phyloP scores from a whole-genome alignment of 352 stramenopile species.

The Pythium aristosporum region DNA sequence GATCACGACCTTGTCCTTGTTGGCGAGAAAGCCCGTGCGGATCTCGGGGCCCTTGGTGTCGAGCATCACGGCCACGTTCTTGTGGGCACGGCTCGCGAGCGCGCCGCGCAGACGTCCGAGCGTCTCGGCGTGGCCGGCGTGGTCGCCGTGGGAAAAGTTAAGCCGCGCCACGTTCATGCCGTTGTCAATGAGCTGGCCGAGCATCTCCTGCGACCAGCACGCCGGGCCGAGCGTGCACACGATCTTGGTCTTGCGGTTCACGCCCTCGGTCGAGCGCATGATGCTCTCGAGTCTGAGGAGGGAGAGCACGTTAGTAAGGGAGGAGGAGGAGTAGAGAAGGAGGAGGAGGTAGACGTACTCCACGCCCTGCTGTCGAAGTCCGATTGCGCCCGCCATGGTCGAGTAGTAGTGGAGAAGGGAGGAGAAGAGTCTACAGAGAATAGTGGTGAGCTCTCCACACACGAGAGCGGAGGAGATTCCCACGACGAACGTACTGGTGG shows the following conservation, averaged over 20 bases:
- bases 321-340: background rate
- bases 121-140: slow-evolving; percentile 78
- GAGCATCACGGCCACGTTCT: slow-evolving; percentile 92
- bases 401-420: background rate
- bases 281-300: slow-evolving; percentile 49
- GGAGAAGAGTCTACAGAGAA: slow-evolving; percentile 7
- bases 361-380: slow-evolving; percentile 43
- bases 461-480: background rate
- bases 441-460: background rate
- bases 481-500: background rate
- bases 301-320: background rate
- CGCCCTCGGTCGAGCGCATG: slow-evolving; percentile 44
- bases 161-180: slow-evolving; percentile 98
- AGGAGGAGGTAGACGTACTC: slow-evolving; percentile 31
- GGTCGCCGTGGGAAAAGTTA: slow-evolving; percentile 99
- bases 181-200: slow-evolving; percentile 87
- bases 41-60: slow-evolving; percentile 98
- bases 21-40: slow-evolving; percentile 86
- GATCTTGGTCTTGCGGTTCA: slow-evolving; percentile 89
- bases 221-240: slow-evolving; percentile 89
- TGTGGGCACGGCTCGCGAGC: slow-evolving; percentile 61
- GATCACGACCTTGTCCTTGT: slow-evolving; percentile 63
- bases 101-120: slow-evolving; percentile 66
- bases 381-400: slow-evolving; percentile 47
- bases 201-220: slow-evolving; percentile 92